Evolutionary conservation across 2,329 filamentous ascomycete species (phyloP), one percentile per base, ranked within the genome.

Genomic region (Trematosphaeria pertusa): DNA sequence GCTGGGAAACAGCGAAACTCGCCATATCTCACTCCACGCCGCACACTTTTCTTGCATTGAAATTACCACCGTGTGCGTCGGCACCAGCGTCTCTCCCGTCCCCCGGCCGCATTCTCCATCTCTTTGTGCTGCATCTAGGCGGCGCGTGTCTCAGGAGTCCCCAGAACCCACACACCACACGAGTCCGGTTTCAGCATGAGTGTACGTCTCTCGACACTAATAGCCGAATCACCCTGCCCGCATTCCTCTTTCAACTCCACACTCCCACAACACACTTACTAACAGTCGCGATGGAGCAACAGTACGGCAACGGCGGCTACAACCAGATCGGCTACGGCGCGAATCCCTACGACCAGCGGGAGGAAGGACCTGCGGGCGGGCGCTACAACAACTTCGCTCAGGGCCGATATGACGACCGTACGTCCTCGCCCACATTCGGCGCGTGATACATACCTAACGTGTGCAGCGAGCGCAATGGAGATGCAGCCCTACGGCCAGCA

Each of bases 401-500:
- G 59, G 66, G 72, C 49, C 62, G 56, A 48, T 69, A 70, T 38
- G 66, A 69, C 43, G 57, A 66, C 32, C 47, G 61, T 68, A 64
- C 31, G 56, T 60, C 37, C 43, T 47, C 67, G 69, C 52, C 61
- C 58, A 26, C 61, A 65, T 50, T 65, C 17, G 20, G 14, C 44
- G 12, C 57, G 21, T 55, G 65, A 61, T 49, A 18, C 33, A 36
- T 14, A 21, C 37, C 58, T 65, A 48, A 64, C 55, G 43, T 34
- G n/a, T 12, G 15, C 58, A 69, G 67, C 56, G 38, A 46, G 42
- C 62, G 80, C 82, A 60, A 84, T 90, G 59, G 88, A 92, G 74
- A 88, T 91, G 86, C 82, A 83, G 36, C 81, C 87, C 10, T 80
- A 89, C 54, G 37, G 60, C 37, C 52, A 59, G 34, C 42, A 41